Evolutionary conservation across 2,329 filamentous ascomycete species (phyloP).

Genomic region (Aschersonia sp.): DNA sequence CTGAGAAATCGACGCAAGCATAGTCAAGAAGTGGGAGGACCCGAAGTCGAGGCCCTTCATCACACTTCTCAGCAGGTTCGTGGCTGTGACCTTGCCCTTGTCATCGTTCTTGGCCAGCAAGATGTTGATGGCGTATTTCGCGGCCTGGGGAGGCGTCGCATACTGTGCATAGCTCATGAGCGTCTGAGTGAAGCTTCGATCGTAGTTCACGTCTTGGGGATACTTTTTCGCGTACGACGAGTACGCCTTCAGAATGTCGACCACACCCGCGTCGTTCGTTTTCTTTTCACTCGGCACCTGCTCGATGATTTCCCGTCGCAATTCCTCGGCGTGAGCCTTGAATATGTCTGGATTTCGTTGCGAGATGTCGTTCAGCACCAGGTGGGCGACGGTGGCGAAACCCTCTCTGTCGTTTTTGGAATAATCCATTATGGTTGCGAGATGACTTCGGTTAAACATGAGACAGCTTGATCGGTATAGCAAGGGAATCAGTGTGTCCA

Average conservation of each 20-base stretch:
- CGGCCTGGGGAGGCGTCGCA: constrained; percentile 65
- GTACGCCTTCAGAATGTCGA: constrained; percentile 87
- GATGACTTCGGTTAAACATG: constrained; percentile 87
- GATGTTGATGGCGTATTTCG: constrained; percentile 89
- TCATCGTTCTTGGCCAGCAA: constrained; percentile 61
- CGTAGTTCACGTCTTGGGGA: constrained; percentile 66
- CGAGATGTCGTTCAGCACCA: constrained; percentile 85
- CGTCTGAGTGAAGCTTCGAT: constrained; percentile 67
- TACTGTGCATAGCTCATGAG: constrained; percentile 73
- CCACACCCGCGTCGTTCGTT: constrained; percentile 57
- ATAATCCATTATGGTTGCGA: constrained; percentile 77
- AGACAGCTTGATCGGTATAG: constrained; percentile 73
- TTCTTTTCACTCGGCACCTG: constrained; percentile 59
- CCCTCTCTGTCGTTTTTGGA: constrained; percentile 72
- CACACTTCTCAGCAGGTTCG: constrained; percentile 64
- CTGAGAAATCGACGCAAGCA: constrained; percentile 56
- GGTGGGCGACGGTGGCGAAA: constrained; percentile 66
- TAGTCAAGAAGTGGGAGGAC: constrained; percentile 59
- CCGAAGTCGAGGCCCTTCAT: constrained; percentile 63
- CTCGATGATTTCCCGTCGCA: constrained; percentile 74
- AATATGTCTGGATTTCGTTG: constrained; percentile 79
- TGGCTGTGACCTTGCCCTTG: constrained; percentile 69
- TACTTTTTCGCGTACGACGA: constrained; percentile 82
- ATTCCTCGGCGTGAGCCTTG: constrained; percentile 79
- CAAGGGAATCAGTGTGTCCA: constrained; percentile 70